These are phyloP conservation scores for Penicillium antarcticum DNA, from an alignment of 495 filamentous ascomycete species.

Conservation along the genomic window DNA sequence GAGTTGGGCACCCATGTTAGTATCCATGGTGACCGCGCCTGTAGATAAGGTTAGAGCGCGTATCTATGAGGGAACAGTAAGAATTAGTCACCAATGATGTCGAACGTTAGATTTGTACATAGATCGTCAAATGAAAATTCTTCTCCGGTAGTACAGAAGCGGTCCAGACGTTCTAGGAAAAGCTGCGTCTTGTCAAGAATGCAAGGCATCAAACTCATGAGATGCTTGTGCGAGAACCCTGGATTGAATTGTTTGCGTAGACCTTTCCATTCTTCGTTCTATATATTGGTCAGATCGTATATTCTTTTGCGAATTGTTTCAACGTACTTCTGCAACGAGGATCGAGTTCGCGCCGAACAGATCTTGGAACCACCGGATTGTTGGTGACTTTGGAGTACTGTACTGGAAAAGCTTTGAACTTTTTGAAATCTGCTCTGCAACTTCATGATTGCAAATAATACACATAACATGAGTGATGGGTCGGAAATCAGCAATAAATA, in stretches of 20 bases:
- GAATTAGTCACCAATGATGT: conserved; percentile 27
- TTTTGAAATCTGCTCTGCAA: conserved; percentile 28
- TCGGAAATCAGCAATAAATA: conserved; percentile 30
- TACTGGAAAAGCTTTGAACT: conserved; percentile 36
- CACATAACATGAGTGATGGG: conserved; percentile 23
- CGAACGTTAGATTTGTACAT: conserved; percentile 14
- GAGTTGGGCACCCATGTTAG: conserved; percentile 3
- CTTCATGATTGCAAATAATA: conserved; percentile 14
- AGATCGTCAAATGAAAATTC: conserved; percentile 16
- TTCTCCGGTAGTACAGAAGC: conserved; percentile 15
- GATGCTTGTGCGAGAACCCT: conserved; percentile 35
- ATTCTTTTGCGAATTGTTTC: background rate
- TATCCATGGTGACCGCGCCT: conserved; percentile 7
- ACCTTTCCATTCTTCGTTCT: conserved; percentile 33
- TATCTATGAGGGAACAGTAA: no score
- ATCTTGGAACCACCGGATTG: conserved; percentile 6
- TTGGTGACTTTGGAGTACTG: conserved; percentile 42
- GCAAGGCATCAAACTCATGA: conserved; percentile 30
- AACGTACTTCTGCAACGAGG: background rate
- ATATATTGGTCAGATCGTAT: background rate
- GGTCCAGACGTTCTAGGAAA: conserved; percentile 27
- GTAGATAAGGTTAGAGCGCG: no score
- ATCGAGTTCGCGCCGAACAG: background rate
- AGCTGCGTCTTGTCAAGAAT: conserved; percentile 34
- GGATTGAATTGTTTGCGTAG: conserved; percentile 37